A percentile compares a stretch with the other conserved stretches of the same genome.
Conservation (phyloP, 2,329 filamentous ascomycete genomes). For the Ciborinia camelliae region DNA sequence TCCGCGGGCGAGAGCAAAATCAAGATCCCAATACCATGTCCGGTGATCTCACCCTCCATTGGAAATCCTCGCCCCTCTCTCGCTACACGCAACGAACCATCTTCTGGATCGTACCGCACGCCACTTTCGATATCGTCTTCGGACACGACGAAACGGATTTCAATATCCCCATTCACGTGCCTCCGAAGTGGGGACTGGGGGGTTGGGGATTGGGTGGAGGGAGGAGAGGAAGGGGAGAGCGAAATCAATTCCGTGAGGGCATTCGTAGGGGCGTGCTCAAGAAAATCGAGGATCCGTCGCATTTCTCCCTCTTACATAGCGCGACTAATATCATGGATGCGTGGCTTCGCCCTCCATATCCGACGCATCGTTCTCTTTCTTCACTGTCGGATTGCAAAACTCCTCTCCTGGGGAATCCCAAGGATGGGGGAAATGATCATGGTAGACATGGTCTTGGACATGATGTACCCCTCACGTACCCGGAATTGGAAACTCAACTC, state of each 20-base stretch:
- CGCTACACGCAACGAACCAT: conserved; percentile 17
- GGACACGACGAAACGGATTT: conserved; percentile 19
- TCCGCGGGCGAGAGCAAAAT: neutral
- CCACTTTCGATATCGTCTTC: conserved; percentile 12
- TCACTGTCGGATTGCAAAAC: neutral
- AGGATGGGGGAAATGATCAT: neutral
- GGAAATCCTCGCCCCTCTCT: conserved; percentile 1
- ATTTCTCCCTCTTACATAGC: conserved; percentile 1
- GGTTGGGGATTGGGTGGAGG: conserved; percentile 1
- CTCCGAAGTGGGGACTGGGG: neutral
- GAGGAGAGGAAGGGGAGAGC: neutral
- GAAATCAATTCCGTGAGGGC: conserved; percentile 7
- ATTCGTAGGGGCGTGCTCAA: conserved; percentile 5
- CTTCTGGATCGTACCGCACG: conserved; percentile 16
- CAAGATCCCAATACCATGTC: conserved; percentile 1
- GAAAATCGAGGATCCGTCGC: neutral
- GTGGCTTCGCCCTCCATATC: conserved; percentile 7
- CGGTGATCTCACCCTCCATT: conserved; percentile 9
- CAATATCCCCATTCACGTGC: neutral
- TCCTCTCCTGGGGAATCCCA: neutral
- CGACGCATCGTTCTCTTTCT: neutral
- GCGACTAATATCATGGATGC: conserved; percentile 9
- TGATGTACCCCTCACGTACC: neutral
- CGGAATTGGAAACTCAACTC: conserved; percentile 10
- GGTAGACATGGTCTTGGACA: neutral